These are phyloP conservation scores for Berberis thunbergii DNA, from an alignment of 164 flowering plant species.

Conservation along the genomic window DNA sequence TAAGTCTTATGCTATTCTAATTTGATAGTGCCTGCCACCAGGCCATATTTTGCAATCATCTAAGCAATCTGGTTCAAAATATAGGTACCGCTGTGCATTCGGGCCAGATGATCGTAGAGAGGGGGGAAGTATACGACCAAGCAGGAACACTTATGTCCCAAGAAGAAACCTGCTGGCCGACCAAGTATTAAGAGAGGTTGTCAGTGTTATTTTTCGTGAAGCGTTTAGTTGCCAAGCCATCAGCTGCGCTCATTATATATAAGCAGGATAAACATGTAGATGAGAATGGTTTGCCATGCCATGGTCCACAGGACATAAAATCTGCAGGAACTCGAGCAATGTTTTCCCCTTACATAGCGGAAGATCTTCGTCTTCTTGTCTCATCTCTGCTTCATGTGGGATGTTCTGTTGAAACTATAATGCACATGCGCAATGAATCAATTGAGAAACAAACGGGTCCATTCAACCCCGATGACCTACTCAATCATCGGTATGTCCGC, in stretches of 20 bases:
- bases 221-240: constrained; percentile 83
- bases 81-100: constrained; percentile 98
- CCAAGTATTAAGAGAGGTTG: constrained; percentile 95
- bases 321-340: constrained; percentile 78
- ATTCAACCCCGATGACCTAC: constrained; percentile 81
- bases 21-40: constrained; percentile 2
- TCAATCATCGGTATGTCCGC: constrained; percentile 84
- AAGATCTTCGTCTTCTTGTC: constrained; percentile 86
- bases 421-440: constrained; percentile 85
- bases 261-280: constrained; percentile 89
- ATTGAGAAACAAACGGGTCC: constrained; percentile 93
- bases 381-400: constrained; percentile 82
- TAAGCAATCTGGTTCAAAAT: constrained; percentile 15
- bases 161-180: constrained; percentile 78
- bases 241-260: constrained; percentile 88
- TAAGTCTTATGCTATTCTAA: constrained; percentile 28
- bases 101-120: constrained; percentile 95
- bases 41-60: not conserved
- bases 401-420: constrained; percentile 90
- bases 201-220: constrained; percentile 95
- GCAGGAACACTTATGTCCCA: constrained; percentile 60
- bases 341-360: constrained; percentile 94
- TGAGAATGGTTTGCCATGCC: constrained; percentile 83
- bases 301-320: constrained; percentile 80
- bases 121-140: constrained; percentile 81